These are phyloP conservation scores for Polytrichum formosum DNA, from an alignment of 225 moss, liverwort and hornwort genomes.

Conservation along the genomic window DNA sequence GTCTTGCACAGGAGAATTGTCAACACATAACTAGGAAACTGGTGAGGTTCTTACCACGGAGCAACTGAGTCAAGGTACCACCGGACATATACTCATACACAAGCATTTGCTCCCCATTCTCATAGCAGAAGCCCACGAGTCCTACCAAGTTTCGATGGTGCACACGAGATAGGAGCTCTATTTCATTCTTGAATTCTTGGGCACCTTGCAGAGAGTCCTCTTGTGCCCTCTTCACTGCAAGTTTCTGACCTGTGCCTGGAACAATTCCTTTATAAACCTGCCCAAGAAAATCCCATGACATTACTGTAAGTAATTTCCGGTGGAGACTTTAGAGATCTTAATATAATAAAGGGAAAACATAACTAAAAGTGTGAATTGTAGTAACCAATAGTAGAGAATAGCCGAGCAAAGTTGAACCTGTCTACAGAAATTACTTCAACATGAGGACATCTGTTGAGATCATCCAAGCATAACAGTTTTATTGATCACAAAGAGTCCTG, in stretches of 20 bases:
- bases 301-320: too few species aligned
- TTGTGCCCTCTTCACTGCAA: conserved; percentile 80
- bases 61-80: conserved; percentile 68
- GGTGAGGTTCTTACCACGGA: conserved; percentile 38
- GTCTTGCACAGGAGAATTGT: too few species aligned
- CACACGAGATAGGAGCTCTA: conserved; percentile 80
- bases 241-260: conserved; percentile 31
- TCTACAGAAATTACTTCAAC: too few species aligned
- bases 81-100: conserved; percentile 82
- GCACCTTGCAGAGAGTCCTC: conserved; percentile 78
- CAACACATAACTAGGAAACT: too few species aligned
- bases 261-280: conserved; percentile 71
- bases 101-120: conserved; percentile 79
- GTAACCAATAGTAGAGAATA: too few species aligned
- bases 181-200: conserved; percentile 79
- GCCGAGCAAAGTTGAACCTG: too few species aligned
- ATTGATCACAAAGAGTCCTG: too few species aligned
- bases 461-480: too few species aligned
- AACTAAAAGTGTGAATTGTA: too few species aligned
- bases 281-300: not conserved
- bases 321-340: too few species aligned
- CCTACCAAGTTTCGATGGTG: conserved; percentile 82
- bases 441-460: too few species aligned
- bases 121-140: conserved; percentile 81
- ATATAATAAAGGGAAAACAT: too few species aligned